Evolutionary conservation across 306 rosid genomes (phyloP).

Genomic region (Senna tora): DNA sequence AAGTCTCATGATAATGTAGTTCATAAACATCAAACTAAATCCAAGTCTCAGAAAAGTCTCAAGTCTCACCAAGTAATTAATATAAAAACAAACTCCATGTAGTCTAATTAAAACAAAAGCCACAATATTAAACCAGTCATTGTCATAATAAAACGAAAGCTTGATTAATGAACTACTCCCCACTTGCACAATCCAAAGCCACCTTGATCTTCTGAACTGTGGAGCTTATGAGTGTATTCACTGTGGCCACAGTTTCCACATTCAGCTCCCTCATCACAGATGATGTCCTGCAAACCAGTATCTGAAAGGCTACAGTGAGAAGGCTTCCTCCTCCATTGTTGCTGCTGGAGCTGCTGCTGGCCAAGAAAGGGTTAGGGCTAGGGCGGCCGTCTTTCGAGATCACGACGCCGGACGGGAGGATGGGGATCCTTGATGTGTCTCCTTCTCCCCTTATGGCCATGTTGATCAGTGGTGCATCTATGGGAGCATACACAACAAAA

Average conservation of each 20-base stretch:
- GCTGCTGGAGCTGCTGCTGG: no score
- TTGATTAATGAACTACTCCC: no score
- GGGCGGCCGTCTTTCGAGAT: slow-evolving; percentile 60
- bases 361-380: no score
- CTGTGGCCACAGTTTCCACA: slow-evolving; percentile 42
- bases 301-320: slow-evolving; percentile 60
- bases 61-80: no score
- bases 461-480: slow-evolving; percentile 42
- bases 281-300: slow-evolving; percentile 37
- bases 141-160: no score
- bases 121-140: no score
- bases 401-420: slow-evolving; percentile 73
- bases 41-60: no score
- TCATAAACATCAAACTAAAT: no score
- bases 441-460: slow-evolving; percentile 40
- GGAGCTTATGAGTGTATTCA: slow-evolving; percentile 48
- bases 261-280: slow-evolving; percentile 19
- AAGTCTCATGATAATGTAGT: no score
- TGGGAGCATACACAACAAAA: slow-evolving; percentile 54
- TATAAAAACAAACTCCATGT: no score
- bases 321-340: slow-evolving; percentile 46
- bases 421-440: slow-evolving; percentile 47
- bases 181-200: slow-evolving; percentile 48
- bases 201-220: slow-evolving; percentile 52
- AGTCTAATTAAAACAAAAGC: no score